These are phyloP conservation scores for Primulina tabacum DNA, from an alignment of 257 asterid species.

Conservation along the genomic window DNA sequence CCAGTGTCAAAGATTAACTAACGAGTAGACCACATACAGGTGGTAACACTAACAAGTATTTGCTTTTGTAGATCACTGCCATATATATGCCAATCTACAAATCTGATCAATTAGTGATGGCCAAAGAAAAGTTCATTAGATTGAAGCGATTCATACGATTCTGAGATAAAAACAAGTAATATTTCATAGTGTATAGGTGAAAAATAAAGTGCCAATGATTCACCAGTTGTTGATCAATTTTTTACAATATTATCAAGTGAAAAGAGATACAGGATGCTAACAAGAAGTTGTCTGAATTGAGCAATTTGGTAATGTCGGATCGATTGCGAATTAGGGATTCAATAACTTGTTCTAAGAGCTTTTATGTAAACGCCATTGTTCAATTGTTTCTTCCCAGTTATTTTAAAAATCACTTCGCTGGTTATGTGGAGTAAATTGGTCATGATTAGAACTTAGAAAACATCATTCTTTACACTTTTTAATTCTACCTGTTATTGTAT, in stretches of 20 bases:
- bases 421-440: neutral
- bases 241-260: neutral
- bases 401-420: neutral
- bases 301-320: neutral
- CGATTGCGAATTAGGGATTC: neutral
- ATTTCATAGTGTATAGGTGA: neutral
- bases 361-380: neutral
- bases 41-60: neutral
- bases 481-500: neutral
- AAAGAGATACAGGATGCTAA: neutral
- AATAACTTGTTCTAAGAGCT: neutral
- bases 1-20: neutral
- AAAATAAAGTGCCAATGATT: neutral
- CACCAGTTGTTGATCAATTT: too few species aligned
- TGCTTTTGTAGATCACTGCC: neutral
- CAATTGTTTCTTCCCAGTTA: neutral
- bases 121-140: neutral
- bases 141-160: neutral
- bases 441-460: conserved; percentile 3
- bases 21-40: neutral
- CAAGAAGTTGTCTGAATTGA: neutral
- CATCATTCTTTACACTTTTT: neutral
- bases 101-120: neutral
- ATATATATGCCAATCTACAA: too few species aligned
- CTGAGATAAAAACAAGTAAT: neutral